A percentile compares a stretch with the other conserved stretches of the same genome.
Evolutionary conservation across 805 yeast genomes (phyloP).

Genomic region (Yamadazyma philogaea): DNA sequence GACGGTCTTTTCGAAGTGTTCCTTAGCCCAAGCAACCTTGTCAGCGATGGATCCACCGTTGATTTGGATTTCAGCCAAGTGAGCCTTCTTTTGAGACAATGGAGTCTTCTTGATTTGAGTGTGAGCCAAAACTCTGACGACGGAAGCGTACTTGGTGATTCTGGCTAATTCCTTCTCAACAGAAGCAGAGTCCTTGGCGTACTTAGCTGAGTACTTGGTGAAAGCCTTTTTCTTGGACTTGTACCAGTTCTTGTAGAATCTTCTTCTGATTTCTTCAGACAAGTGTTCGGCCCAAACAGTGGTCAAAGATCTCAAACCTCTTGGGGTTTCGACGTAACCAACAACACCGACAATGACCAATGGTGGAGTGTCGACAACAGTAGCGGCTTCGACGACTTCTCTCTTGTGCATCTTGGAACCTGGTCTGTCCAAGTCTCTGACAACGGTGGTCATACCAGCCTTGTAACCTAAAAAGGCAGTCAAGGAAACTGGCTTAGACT

Average conservation of each 20-base stretch:
- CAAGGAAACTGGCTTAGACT: constrained; percentile 32
- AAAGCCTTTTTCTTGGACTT: constrained; percentile 99
- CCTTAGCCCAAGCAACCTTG: constrained; percentile 98
- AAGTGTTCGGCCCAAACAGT: constrained; percentile 99
- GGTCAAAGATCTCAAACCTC: constrained; percentile 99
- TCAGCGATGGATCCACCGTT: constrained; percentile 99
- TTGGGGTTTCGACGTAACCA: constrained; percentile 99
- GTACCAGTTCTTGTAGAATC: constrained; percentile 99
- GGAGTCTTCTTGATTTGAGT: constrained; percentile 99
- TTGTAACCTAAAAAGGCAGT: constrained; percentile 99
- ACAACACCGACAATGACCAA: constrained; percentile 99
- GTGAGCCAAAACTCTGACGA: constrained; percentile 98
- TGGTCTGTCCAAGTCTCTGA: constrained; percentile 99
- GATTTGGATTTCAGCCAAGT: constrained; percentile 98
- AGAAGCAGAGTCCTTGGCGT: constrained; percentile 85
- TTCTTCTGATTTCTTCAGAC: constrained; percentile 98
- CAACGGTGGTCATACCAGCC: constrained; percentile 99
- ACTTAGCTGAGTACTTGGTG: constrained; percentile 99
- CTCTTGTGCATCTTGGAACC: constrained; percentile 99
- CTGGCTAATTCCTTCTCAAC: constrained; percentile 96
- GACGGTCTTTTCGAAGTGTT: constrained; percentile 98
- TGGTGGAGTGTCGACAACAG: constrained; percentile 99
- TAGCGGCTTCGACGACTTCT: constrained; percentile 99
- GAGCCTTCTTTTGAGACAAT: constrained; percentile 98
- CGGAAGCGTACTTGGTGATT: constrained; percentile 96